Evolutionary conservation across 2,329 filamentous ascomycete species (phyloP).

Genomic region (Lithohypha guttulata): DNA sequence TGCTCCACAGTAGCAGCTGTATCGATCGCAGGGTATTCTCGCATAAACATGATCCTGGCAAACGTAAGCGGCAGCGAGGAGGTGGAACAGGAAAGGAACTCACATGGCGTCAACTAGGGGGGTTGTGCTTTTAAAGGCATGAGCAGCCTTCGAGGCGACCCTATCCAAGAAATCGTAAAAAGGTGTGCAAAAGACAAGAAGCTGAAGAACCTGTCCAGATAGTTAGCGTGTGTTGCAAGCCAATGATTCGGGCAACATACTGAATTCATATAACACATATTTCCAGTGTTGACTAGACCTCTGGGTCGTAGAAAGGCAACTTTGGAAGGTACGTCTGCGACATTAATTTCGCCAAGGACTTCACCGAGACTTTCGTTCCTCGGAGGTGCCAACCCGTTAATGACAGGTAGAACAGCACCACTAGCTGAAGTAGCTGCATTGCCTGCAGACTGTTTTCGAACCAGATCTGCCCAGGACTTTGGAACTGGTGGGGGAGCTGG

Average conservation of each 20-base stretch:
- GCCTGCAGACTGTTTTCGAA: conserved; percentile 37
- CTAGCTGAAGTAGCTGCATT: conserved; percentile 22
- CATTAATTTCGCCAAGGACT: conserved; percentile 62
- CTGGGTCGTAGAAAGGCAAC: conserved; percentile 81
- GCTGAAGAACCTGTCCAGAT: conserved; percentile 84
- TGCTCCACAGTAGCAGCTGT: conserved; percentile 65
- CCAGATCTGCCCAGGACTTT: conserved; percentile 59
- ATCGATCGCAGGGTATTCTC: conserved; percentile 78
- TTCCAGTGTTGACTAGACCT: conserved; percentile 90
- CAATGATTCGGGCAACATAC: conserved; percentile 54
- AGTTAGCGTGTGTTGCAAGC: no score
- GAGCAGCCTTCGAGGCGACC: conserved; percentile 67
- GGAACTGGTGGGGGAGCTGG: conserved; percentile 39
- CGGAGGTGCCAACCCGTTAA: conserved; percentile 34
- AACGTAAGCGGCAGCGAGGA: conserved; percentile 13
- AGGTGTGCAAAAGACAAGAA: conserved; percentile 82
- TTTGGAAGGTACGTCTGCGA: conserved; percentile 46
- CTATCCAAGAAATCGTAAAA: conserved; percentile 92
- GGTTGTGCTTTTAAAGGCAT: conserved; percentile 92
- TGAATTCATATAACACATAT: conserved; percentile 99
- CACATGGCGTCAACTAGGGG: conserved; percentile 89
- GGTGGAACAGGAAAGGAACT: conserved; percentile 29
- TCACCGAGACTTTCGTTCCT: conserved; percentile 60
- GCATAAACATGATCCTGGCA: conserved; percentile 82
- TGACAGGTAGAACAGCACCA: conserved; percentile 9